Evolutionary conservation across 768 basidiomycete genomes (phyloP), one percentile per base, ranked within the genome.

Genomic region (Russula abietina): DNA sequence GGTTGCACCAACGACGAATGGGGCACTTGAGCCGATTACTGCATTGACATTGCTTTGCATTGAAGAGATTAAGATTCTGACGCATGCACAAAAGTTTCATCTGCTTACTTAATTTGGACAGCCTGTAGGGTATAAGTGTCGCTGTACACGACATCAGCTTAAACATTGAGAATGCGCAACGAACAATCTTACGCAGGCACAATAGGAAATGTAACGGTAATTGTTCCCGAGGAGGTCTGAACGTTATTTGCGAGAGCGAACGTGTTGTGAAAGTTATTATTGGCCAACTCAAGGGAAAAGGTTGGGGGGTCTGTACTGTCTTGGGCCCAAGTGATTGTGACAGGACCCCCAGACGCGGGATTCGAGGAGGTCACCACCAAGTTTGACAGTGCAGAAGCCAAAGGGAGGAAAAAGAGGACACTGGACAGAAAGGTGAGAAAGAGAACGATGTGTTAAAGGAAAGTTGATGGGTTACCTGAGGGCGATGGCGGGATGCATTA

Each of bases 231-330:
- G 33, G 28, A 11, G 24, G 24, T 26, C 14, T 19, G 38, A 17
- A 68, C 22, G 55, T 68, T 68, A 33, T 68, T 67, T 19, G 56
- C 67, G 33, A 68, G 60, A 10, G 65, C 67, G 6, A 67, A 45
- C 4, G 65, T 24, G 48, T 66, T 32, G 56, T 63, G 49, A 41
- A 68, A 63, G 12, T 24, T 1, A 1, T 1, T 0, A 28, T 68
- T 68, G 1, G 24, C n/a, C 7, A 68, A 41, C 43, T 66, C 61
- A 7, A 68, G 1, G 24, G 52, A 55, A 49, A 57, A 55, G 11
- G 12, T 14, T 1, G 7, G 0, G 1, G 65, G 61, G 48, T 68
- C 67, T 2, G 17, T 24, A 14, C 6, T 5, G 19, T 26, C 22
- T 2, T 12, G 1, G 4, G 59, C 32, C 61, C 61, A 68, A n/a